Evolutionary conservation across 257 asterid genomes (phyloP), one percentile per base, ranked within the genome.

Genomic region (Ilex aquifolium): DNA sequence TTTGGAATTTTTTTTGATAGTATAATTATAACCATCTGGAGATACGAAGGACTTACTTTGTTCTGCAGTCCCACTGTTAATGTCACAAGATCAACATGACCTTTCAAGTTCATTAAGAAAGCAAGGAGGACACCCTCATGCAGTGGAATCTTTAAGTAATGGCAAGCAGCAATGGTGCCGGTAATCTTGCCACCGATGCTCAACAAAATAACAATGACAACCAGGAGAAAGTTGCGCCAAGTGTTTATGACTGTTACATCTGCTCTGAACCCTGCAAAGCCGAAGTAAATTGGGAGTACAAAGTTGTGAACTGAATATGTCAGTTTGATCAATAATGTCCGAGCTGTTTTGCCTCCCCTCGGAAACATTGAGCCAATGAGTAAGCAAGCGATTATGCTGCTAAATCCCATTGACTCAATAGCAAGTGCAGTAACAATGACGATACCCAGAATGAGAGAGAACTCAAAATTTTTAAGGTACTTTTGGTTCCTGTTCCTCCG

Each of bases 31-130:
- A 21, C 27, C 27, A 21, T 21, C 27, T 21, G 44, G 9, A 16
- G 31, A 51, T 10, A 15, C 49, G 21, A 58, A 46, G 39, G 3
- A 67, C 96, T 82, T 73, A 93, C 99, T 14, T 76, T 72, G 44
- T 75, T 79, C 61, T 86, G 82, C 21, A 79, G 60, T 57, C 88
- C 86, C 10, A 80, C 36, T 7, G 95, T 82, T 31, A 93, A 72
- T 12, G 97, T 81, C 50, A 90, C 78, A 76, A 90, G 73, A 72
- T 93, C 99, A 15, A 90, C 95, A 57, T 90, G 97, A 30, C 97
- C 97, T 68, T 93, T 93, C 84, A 93, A 77, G 80, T 93, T 93
- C 99, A 90, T 81, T 69, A 93, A 70, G 82, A 90, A 93, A 67
- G 99, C 81, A 53, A 93, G 74, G 36, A 93, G 88, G 62, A 93